Evolutionary conservation across 1,284 basidiomycete species (phyloP).

Genomic region (Papiliotrema flavescens): DNA sequence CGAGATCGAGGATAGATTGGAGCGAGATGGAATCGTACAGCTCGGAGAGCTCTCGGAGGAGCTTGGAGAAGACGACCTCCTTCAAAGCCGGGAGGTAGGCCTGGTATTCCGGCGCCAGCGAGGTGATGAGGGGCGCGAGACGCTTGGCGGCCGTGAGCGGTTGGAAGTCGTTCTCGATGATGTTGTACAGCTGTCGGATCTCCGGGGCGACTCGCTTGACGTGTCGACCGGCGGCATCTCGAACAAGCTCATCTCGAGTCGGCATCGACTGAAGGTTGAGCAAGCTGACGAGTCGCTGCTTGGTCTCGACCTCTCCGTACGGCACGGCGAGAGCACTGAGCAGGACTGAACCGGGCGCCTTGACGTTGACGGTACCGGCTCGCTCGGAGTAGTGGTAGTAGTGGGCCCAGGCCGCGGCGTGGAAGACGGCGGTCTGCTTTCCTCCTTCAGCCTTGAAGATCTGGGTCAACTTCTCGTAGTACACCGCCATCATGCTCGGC

Average conservation of each 20-base stretch:
- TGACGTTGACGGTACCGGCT: constrained; percentile 67
- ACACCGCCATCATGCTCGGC: constrained; percentile 97
- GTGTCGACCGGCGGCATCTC: constrained; percentile 81
- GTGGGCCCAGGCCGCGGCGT: constrained; percentile 92
- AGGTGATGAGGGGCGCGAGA: constrained; percentile 75
- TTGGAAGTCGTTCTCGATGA: constrained; percentile 93
- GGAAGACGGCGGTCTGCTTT: constrained; percentile 82
- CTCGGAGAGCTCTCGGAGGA: constrained; percentile 91
- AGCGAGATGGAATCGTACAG: constrained; percentile 90
- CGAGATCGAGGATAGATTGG: constrained; percentile 68
- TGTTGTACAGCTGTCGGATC: constrained; percentile 78
- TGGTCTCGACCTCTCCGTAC: constrained; percentile 67
- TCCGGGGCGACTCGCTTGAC: constrained; percentile 74
- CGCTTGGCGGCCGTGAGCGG: constrained; percentile 81
- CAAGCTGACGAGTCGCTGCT: constrained; percentile 76
- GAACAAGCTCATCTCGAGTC: constrained; percentile 77
- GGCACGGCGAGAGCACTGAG: constrained; percentile 92
- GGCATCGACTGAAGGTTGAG: constrained; percentile 83
- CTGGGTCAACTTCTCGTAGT: constrained; percentile 96
- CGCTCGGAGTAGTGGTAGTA: constrained; percentile 59
- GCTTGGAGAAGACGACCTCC: constrained; percentile 84
- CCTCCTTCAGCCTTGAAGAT: constrained; percentile 66
- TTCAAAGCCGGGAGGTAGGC: constrained; percentile 88
- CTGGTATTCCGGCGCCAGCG: constrained; percentile 61
- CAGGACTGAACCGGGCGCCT: constrained; percentile 87